Percentiles rank a stretch among this genome's conserved stretches.
Conservation (phyloP, 139 green algal genomes). For the Chlorella sp. region DNA sequence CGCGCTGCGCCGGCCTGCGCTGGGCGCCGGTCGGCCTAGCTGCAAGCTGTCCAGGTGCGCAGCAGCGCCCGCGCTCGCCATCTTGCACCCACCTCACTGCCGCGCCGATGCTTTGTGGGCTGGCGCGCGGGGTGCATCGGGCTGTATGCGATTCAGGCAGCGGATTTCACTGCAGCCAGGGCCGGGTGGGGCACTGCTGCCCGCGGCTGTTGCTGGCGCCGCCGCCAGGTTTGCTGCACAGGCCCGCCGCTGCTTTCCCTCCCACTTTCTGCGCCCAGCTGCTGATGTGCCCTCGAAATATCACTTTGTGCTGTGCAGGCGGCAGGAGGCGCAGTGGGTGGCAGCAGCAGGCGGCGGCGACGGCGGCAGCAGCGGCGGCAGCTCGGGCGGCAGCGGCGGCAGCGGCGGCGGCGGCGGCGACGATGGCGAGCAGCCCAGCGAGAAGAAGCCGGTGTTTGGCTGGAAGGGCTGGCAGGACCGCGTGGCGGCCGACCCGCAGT, state of each 20-base stretch:
- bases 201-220: not conserved
- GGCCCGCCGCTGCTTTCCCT: too few relatives aligned
- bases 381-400: slow-evolving; percentile 17
- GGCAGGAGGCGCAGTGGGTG: slow-evolving; percentile 14
- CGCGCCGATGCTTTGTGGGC: too few relatives aligned
- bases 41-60: too few relatives aligned
- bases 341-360: slow-evolving; percentile 9
- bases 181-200: not conserved
- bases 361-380: slow-evolving; percentile 16
- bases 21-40: too few relatives aligned
- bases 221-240: slow-evolving; percentile 43
- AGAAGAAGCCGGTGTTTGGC: slow-evolving; percentile 41
- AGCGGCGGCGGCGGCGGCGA: slow-evolving; percentile 17
- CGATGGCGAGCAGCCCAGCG: not conserved
- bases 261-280: too few relatives aligned
- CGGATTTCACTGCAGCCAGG: too few relatives aligned
- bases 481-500: slow-evolving; percentile 88
- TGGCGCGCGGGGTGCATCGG: not conserved
- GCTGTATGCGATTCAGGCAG: not conserved
- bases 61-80: too few relatives aligned
- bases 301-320: too few relatives aligned
- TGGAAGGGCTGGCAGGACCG: slow-evolving; percentile 92
- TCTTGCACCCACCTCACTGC: too few relatives aligned
- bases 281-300: too few relatives aligned
- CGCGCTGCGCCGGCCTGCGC: too few relatives aligned